Conservation (phyloP, 2,329 filamentous ascomycete genomes). For the Emmonsiellopsis sp. region DNA sequence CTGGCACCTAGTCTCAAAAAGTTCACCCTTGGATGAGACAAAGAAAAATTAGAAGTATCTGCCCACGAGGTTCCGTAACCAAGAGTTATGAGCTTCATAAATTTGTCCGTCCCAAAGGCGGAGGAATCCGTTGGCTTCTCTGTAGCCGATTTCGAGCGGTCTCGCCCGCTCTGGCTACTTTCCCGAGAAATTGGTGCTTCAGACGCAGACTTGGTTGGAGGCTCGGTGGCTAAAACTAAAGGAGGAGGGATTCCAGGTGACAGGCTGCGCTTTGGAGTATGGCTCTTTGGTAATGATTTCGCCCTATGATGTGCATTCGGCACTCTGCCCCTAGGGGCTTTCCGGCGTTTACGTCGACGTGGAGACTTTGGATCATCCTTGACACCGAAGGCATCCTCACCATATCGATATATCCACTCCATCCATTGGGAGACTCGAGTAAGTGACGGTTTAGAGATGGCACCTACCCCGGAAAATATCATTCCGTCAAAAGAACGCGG, state of each 20-base stretch:
- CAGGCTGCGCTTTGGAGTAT: conserved; percentile 16
- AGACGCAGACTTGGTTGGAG: conserved; percentile 9
- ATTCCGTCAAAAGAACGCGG: conserved; percentile 68
- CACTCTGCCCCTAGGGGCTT: conserved; percentile 1
- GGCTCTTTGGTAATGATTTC: not conserved
- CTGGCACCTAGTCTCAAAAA: conserved; percentile 15
- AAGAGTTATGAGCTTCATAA: conserved; percentile 41
- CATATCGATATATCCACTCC: conserved; percentile 77
- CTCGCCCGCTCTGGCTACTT: conserved; percentile 11
- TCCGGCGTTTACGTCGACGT: conserved; percentile 37
- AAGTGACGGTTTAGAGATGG: conserved; percentile 61
- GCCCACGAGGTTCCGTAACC: conserved; percentile 42
- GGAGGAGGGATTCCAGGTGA: conserved; percentile 37
- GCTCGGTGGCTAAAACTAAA: conserved; percentile 21
- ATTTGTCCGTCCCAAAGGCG: conserved; percentile 31
- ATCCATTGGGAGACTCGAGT: conserved; percentile 73
- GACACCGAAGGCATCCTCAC: conserved; percentile 75
- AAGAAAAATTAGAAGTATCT: conserved; percentile 23
- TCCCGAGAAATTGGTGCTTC: conserved; percentile 8
- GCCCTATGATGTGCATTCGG: not conserved
- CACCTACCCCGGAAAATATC: conserved; percentile 73
- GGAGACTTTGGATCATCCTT: conserved; percentile 65
- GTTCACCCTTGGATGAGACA: conserved; percentile 18
- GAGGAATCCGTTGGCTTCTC: conserved; percentile 17
- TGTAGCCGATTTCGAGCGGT: conserved; percentile 1